These are phyloP conservation scores for Lathyrus tuberosus DNA, from an alignment of 306 rosid species.

Conservation along the genomic window DNA sequence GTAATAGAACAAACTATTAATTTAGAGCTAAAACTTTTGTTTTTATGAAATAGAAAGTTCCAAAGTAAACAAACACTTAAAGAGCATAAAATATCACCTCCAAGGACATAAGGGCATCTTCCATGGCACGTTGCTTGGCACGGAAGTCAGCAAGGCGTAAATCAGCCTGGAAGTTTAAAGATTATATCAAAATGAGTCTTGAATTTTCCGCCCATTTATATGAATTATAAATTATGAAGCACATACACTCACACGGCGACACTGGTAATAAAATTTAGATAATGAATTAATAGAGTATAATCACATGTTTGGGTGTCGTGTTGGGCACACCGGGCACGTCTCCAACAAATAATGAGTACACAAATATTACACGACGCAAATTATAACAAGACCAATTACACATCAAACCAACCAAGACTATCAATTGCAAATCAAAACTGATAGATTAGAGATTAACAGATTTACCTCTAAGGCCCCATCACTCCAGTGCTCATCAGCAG, in stretches of 20 bases:
- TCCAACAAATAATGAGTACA: conserved; percentile 4
- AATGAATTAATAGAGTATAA: no score
- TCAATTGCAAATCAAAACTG: conserved; percentile 12
- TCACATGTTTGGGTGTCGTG: no score
- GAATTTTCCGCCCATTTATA: conserved; percentile 5
- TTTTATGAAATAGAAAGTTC: neutral
- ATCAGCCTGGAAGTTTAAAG: conserved; percentile 72
- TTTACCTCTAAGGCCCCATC: conserved; percentile 96
- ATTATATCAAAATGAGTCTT: conserved; percentile 31
- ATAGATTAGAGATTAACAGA: conserved; percentile 29
- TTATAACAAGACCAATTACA: neutral
- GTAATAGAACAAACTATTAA: conserved; percentile 31
- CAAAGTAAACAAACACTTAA: conserved; percentile 5
- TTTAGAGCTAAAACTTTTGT: conserved; percentile 11
- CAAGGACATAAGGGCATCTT: conserved; percentile 90
- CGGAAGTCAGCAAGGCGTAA: conserved; percentile 84
- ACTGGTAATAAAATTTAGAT: no score
- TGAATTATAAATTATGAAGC: neutral
- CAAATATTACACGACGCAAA: conserved; percentile 24
- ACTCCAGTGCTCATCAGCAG: conserved; percentile 97
- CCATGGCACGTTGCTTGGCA: conserved; percentile 96
- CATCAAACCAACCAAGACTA: conserved; percentile 28
- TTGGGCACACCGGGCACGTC: no score
- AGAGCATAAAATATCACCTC: conserved; percentile 61
- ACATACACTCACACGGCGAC: no score